Base-by-base conservation (phyloP, 176 grass and related monocot species). In the Aegilops bicornis region DNA sequence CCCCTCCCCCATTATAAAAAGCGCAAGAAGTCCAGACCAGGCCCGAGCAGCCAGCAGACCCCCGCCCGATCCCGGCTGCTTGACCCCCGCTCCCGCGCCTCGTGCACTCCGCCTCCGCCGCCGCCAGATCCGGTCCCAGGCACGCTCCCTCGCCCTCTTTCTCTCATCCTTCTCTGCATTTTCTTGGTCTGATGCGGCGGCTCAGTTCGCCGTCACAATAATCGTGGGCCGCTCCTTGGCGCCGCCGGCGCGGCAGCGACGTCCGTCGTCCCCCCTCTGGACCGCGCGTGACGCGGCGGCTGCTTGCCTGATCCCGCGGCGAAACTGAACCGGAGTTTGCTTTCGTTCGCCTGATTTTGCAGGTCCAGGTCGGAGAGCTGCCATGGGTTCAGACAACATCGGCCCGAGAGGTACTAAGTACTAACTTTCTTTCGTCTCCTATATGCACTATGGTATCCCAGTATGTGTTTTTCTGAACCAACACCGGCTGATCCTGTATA, bases 331-430 rank as follows among this genome's bases (percentile, higher is more conserved):
- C 69, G 31, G 69, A 17, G 13, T 33, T 6, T 0, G 15, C 1
- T 14, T 73, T 50, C 0, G 10, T 8, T 32, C 2, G 1, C 63
- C 33, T 7, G 2, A 12, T 8, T 73, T 86, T 61, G 67, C 85
- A 86, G 84, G 76, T 45, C 19, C 20, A 1, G 7, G 11, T 48
- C 22, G 15, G 48, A 0, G 48, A 42, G 87, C 33, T 3, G 60
- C 69, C 61, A 89, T 89, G 88, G 70, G 61, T 76, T 89, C 83
- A n/a, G 62, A 89, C 4, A 74, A 79, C 48, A 60, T 86, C 71
- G 78, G 70, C 20, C 70, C 83, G 1, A 76, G 78, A 89, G 88
- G 88, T 89, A 89, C 15, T 6, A 0, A n/a, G n/a, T n/a, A n/a
- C n/a, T n/a, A n/a, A n/a, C n/a, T n/a, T n/a, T n/a, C n/a, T n/a